A percentile compares a stretch with the other conserved stretches of the same genome.
phyloP scores from a whole-genome alignment of 1,284 basidiomycete genomes.

The Rugosomyces carneus region DNA sequence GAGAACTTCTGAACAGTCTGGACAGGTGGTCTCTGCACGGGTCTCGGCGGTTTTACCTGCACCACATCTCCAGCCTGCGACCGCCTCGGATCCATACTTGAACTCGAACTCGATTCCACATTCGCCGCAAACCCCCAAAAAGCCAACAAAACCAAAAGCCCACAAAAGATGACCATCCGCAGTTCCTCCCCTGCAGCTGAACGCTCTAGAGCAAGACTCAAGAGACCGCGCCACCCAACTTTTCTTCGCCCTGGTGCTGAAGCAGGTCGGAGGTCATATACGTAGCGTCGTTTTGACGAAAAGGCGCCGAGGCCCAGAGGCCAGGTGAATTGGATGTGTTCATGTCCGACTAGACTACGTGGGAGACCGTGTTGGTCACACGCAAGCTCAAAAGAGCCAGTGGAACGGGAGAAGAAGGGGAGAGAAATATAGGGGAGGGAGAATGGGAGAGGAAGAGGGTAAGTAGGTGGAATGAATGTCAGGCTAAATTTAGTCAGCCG shows the following conservation, averaged over 20 bases:
- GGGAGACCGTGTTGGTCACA: conserved; percentile 45
- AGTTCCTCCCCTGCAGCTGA: conserved; percentile 65
- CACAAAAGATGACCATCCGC: conserved; percentile 52
- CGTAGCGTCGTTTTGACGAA: conserved; percentile 32
- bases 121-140: conserved; percentile 43
- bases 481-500: conserved; percentile 57
- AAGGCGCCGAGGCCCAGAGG: conserved; percentile 36
- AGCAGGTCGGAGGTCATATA: conserved; percentile 44
- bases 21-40: not conserved
- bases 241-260: conserved; percentile 30
- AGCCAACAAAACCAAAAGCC: conserved; percentile 47
- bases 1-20: conserved; percentile 5
- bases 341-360: conserved; percentile 28
- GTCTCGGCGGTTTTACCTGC: conserved; percentile 12
- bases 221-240: conserved; percentile 28
- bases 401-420: conserved; percentile 28
- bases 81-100: no score
- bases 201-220: conserved; percentile 45
- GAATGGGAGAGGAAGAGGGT: conserved; percentile 34
- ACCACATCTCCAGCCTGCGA: not conserved
- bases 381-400: conserved; percentile 51
- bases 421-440: conserved; percentile 33
- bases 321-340: conserved; percentile 32
- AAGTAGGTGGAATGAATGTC: conserved; percentile 48
- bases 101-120: not conserved